A percentile compares a stretch with the other conserved stretches of the same genome.
Conservation (phyloP, 106 monocot species). For the Allium cepa region DNA sequence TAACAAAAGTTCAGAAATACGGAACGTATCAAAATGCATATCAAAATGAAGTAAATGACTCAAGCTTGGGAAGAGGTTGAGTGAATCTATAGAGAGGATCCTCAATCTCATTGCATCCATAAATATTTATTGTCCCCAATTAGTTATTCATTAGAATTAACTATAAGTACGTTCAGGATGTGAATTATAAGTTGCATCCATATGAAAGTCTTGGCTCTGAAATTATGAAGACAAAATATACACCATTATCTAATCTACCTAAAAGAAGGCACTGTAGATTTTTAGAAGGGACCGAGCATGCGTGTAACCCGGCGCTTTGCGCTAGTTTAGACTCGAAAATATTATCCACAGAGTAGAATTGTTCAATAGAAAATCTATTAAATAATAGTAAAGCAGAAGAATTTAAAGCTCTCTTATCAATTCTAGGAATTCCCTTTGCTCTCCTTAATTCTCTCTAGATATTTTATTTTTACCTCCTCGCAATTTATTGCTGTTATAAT, state of each 20-base stretch:
- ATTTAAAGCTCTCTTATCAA: no score
- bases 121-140: slow-evolving; percentile 9
- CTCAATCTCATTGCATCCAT: slow-evolving; percentile 78
- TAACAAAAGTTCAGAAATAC: no score
- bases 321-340: neutral
- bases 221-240: no score
- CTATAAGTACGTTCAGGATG: no score
- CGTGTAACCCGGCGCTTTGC: slow-evolving; percentile 2
- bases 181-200: no score
- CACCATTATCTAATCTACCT: slow-evolving; percentile 50
- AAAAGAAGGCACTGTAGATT: slow-evolving; percentile 79
- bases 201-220: no score
- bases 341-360: slow-evolving; percentile 41
- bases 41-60: neutral
- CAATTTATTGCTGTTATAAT: no score
- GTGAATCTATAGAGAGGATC: slow-evolving; percentile 73
- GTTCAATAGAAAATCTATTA: no score
- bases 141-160: slow-evolving; percentile 5
- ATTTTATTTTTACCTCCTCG: no score
- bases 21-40: neutral
- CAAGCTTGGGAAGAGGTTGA: slow-evolving; percentile 74
- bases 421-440: no score
- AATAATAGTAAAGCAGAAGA: no score
- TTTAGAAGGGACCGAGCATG: slow-evolving; percentile 41
- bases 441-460: no score